These are phyloP conservation scores for Tuctoria greenei DNA, from an alignment of 176 grass and related monocot species.

Conservation along the genomic window DNA sequence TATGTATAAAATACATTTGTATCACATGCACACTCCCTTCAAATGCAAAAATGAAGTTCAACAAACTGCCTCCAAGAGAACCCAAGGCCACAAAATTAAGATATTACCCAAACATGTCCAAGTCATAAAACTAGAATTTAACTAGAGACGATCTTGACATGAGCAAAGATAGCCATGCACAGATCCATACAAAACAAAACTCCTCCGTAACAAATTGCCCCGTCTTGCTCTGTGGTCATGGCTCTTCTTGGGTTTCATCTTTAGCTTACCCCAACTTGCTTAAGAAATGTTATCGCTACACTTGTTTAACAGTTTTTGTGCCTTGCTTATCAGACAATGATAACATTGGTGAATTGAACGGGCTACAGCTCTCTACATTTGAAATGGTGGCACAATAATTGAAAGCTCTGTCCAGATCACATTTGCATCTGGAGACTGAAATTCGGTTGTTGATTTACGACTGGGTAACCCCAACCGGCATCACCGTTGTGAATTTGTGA, in stretches of 20 bases:
- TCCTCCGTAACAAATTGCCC: not conserved
- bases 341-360: constrained; percentile 15
- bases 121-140: constrained; percentile 8
- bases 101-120: constrained; percentile 11
- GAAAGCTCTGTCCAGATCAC: constrained; percentile 21
- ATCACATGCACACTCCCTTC: constrained; percentile 1
- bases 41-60: not conserved
- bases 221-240: not conserved
- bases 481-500: not conserved
- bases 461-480: constrained; percentile 19
- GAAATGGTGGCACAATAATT: constrained; percentile 16
- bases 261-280: not conserved
- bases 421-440: constrained; percentile 19
- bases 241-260: constrained; percentile 1
- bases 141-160: constrained; percentile 11
- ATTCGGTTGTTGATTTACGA: not conserved
- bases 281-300: not conserved
- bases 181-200: constrained; percentile 13
- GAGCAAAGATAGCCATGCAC: not conserved
- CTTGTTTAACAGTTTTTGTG: constrained; percentile 14
- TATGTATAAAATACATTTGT: not conserved
- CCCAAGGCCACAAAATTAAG: not conserved
- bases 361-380: constrained; percentile 1
- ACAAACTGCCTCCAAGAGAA: constrained; percentile 8
- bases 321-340: constrained; percentile 4